A percentile compares a stretch with the other conserved stretches of the same genome.
phyloP scores from a whole-genome alignment of 2,329 filamentous ascomycete genomes.

The Stagonosporopsis chrysanthemi region DNA sequence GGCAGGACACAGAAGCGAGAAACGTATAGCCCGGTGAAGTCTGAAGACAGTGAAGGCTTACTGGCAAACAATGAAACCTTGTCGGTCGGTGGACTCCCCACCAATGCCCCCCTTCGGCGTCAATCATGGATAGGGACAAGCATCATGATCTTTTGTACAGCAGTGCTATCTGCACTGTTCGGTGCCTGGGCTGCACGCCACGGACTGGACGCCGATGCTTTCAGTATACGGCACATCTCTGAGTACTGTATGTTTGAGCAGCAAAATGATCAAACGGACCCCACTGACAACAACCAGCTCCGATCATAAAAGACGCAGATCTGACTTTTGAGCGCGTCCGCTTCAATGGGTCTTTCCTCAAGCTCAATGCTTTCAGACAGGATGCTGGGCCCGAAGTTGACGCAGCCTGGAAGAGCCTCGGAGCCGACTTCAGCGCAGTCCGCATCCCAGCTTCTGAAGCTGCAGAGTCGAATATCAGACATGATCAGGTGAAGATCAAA shows the following conservation, averaged over 20 bases:
- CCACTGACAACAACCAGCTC: constrained; percentile 30
- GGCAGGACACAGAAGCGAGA: constrained; percentile 25
- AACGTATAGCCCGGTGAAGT: constrained; percentile 20
- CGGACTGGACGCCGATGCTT: constrained; percentile 32
- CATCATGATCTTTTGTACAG: constrained; percentile 25
- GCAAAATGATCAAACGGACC: background rate
- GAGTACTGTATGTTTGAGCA: constrained; percentile 39
- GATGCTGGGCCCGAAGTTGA: constrained; percentile 63
- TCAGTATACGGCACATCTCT: constrained; percentile 41
- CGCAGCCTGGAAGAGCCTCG: constrained; percentile 63
- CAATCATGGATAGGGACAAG: constrained; percentile 27
- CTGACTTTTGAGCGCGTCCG: constrained; percentile 50
- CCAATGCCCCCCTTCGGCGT: constrained; percentile 4
- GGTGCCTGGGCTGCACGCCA: constrained; percentile 31
- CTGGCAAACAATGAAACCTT: constrained; percentile 26
- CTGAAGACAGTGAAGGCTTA: constrained; percentile 30
- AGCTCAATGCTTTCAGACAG: constrained; percentile 62
- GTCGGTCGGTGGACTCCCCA: constrained; percentile 14
- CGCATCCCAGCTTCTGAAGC: constrained; percentile 61
- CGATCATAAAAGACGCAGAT: constrained; percentile 50
- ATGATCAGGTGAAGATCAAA: constrained; percentile 65
- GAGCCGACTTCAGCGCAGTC: constrained; percentile 60
- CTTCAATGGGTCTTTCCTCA: constrained; percentile 66
- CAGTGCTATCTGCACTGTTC: constrained; percentile 29
- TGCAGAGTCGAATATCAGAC: constrained; percentile 57